Conservation (phyloP, 2,329 filamentous ascomycete species). For the Apiospora rasikravindrae region DNA sequence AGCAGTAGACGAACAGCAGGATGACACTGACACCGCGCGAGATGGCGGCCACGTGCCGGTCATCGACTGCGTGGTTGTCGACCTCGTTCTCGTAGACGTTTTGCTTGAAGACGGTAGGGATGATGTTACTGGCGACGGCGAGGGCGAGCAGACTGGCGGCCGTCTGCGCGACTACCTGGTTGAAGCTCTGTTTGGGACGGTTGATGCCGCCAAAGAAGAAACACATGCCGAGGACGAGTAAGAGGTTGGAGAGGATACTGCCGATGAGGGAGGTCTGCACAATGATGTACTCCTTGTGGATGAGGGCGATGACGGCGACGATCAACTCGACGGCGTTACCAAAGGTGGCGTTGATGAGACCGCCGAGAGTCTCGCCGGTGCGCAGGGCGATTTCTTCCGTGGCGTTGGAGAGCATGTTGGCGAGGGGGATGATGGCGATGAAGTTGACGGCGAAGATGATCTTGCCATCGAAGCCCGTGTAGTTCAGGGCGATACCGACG, state of each 20-base stretch:
- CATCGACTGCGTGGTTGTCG: conserved; percentile 49
- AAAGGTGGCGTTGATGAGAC: conserved; percentile 88
- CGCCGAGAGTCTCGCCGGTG: conserved; percentile 85
- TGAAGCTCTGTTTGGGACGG: conserved; percentile 85
- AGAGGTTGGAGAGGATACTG: conserved; percentile 87
- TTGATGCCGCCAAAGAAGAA: conserved; percentile 88
- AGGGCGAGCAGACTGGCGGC: conserved; percentile 81
- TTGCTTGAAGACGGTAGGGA: conserved; percentile 84
- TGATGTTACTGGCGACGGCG: conserved; percentile 81
- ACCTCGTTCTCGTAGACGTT: conserved; percentile 51
- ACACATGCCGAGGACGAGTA: conserved; percentile 88
- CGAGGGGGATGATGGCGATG: conserved; percentile 88
- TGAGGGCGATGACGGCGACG: conserved; percentile 82
- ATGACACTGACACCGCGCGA: conserved; percentile 81
- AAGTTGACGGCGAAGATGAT: conserved; percentile 87
- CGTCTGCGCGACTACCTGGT: conserved; percentile 89
- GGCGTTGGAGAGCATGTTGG: conserved; percentile 83
- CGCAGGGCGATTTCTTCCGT: conserved; percentile 88
- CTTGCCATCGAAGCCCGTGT: conserved; percentile 51
- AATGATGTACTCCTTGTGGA: conserved; percentile 76
- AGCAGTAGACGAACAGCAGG: conserved; percentile 80
- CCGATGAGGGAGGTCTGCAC: conserved; percentile 93
- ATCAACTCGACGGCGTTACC: conserved; percentile 92
- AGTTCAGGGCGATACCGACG: conserved; percentile 77
- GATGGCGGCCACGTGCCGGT: conserved; percentile 60